phyloP scores from a whole-genome alignment of 148 eudicot genomes.

The Cornus florida region DNA sequence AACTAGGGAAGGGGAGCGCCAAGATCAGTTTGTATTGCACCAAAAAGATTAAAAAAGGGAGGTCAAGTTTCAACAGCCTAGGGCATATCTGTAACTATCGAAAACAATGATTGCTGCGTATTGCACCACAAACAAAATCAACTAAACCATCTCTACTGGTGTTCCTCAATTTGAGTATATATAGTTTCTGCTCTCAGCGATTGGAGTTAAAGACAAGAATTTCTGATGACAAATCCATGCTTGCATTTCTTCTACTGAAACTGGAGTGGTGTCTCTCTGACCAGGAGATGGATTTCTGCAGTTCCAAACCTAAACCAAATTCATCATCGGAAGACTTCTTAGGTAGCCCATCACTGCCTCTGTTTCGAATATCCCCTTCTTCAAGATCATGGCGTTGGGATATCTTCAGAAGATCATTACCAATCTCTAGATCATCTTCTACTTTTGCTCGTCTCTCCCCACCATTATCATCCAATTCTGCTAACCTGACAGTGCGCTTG shows the following conservation, averaged over 20 bases:
- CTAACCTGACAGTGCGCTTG: conserved; percentile 27
- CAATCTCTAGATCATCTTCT: conserved; percentile 70
- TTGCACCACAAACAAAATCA: not conserved
- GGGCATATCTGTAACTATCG: not conserved
- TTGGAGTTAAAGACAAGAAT: conserved; percentile 27
- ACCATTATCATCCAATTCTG: conserved; percentile 19
- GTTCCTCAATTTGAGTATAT: not conserved
- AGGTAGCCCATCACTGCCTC: conserved; percentile 38
- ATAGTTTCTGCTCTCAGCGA: conserved; percentile 11
- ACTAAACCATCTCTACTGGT: not conserved
- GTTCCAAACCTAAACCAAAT: conserved; percentile 32
- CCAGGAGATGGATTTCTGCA: conserved; percentile 19
- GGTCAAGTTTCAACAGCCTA: not conserved
- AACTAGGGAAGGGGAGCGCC: too few relatives aligned
- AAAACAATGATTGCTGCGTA: not conserved
- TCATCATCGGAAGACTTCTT: conserved; percentile 38
- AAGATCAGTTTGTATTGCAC: too few relatives aligned
- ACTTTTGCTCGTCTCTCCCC: conserved; percentile 59
- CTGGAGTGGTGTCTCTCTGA: conserved; percentile 9
- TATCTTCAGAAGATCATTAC: conserved; percentile 59
- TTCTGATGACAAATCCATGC: conserved; percentile 31
- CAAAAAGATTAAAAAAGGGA: not conserved
- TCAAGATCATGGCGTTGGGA: conserved; percentile 59
- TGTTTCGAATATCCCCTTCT: conserved; percentile 41
- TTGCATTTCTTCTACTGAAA: conserved; percentile 33